Percentiles rank a stretch among this genome's conserved stretches.
phyloP scores from a whole-genome alignment of 352 stramenopile species.

The Saprolegnia parasitica region DNA sequence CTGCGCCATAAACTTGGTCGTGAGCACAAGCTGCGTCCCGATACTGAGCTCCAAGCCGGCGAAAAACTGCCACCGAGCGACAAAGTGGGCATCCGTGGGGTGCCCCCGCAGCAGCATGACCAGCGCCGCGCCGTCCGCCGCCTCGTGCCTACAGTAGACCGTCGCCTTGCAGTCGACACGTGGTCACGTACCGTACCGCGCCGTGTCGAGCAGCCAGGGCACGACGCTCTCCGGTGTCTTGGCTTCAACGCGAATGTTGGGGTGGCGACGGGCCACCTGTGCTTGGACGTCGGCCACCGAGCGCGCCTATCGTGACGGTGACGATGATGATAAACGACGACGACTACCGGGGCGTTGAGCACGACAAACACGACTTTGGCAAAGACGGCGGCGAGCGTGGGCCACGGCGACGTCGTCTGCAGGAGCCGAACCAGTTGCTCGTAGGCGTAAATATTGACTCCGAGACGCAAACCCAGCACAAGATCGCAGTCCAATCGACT shows the following conservation, averaged over 20 bases:
- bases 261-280: background rate
- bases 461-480: background rate
- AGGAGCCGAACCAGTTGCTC: background rate
- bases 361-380: background rate
- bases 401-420: background rate
- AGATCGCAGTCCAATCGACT: slow-evolving; percentile 7
- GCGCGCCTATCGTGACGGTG: background rate
- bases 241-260: background rate
- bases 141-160: slow-evolving; percentile 16
- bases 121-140: slow-evolving; percentile 7
- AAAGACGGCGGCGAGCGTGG: background rate
- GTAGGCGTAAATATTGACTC: background rate
- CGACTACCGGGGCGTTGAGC: background rate
- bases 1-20: slow-evolving; percentile 75
- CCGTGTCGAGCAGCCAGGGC: background rate
- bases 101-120: background rate
- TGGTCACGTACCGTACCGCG: background rate
- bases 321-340: background rate
- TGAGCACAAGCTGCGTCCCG: slow-evolving; percentile 61
- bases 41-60: slow-evolving; percentile 40
- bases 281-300: background rate
- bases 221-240: background rate
- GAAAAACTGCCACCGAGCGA: slow-evolving; percentile 57
- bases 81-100: slow-evolving; percentile 46
- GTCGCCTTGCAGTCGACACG: background rate